Base-by-base conservation (phyloP, 2,329 filamentous ascomycete species). In the Magnaporthales sp. region DNA sequence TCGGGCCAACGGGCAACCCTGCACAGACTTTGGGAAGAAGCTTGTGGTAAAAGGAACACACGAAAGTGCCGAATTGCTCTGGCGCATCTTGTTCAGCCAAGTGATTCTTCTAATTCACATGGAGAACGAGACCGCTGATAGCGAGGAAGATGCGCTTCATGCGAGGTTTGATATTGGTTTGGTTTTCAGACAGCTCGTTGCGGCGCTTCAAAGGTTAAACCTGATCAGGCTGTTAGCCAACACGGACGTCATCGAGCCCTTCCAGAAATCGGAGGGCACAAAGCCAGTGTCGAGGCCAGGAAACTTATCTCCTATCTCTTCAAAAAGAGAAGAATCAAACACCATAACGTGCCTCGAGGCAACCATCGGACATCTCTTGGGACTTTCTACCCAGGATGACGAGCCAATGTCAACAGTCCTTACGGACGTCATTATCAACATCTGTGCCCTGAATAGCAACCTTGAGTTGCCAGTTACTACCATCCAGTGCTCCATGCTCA, bases 91-190 rank as follows among this genome's bases (percentile, higher is more conserved):
- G 64, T 87, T 96, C 69, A 92, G 94, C 73, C 86, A 98, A 67
- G 80, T 98, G 2, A 84, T 95, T 2, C 83, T 99, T 7, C 82
- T 96, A 19, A 84, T 95, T 10, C 93, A 97, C 75, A 90, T 98
- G 83, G 90, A 95, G 75, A 89, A 89, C 54, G 92, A 95, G 73
- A 85, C 91, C 66, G 24, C 38, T 1, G 64, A 66, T 26, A 38
- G n/a, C 13, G 90, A 93, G 67, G 86, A 88, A 70, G 87, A 89
- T 58, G 86, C 86, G 2, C 80, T 88, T 38, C 84, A 85, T 70
- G 77, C 82, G 54, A 78, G 82, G 24, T 80, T 91, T 9, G 85
- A 89, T 30, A 89, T 95, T 67, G 86, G 90, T 64, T 79, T 81
- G 1, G 86, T 94, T 46, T 94, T 90, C 77, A 79, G 86, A 72